Evolutionary conservation across 306 rosid genomes (phyloP).

Genomic region (apple (Malus domestica)): DNA sequence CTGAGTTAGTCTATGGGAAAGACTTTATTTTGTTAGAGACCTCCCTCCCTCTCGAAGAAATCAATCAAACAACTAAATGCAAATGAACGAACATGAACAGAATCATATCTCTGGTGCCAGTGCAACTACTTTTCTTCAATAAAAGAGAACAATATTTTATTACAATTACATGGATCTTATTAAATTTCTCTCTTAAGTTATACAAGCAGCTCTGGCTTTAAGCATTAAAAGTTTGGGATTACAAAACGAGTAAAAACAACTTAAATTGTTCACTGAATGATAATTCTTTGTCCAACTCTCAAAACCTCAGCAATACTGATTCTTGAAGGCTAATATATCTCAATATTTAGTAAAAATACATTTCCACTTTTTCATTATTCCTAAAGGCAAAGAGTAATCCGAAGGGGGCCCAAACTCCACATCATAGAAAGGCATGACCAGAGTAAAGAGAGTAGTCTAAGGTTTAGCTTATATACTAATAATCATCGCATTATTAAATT

Average conservation of each 20-base stretch:
- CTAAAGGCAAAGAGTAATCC: not conserved
- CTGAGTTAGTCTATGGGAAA: no score
- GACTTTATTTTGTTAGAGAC: not conserved
- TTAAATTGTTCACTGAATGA: not conserved
- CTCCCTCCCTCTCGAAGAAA: not conserved
- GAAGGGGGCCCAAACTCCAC: no score
- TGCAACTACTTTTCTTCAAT: not conserved
- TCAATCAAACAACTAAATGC: not conserved
- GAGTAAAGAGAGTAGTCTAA: no score
- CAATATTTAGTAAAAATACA: not conserved
- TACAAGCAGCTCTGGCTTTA: not conserved
- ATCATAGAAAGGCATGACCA: no score
- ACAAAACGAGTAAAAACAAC: not conserved
- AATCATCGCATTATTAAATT: not conserved
- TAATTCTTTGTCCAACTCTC: not conserved
- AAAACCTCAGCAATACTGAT: not conserved
- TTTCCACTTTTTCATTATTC: not conserved
- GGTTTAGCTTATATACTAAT: not conserved
- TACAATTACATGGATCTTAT: no score
- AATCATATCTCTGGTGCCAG: not conserved
- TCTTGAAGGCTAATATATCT: not conserved
- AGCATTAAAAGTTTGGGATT: not conserved
- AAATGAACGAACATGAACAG: no score
- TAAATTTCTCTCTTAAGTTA: no score
- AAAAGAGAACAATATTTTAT: not conserved